These are phyloP conservation scores for Porodaedalea pini DNA, from an alignment of 1,284 basidiomycete species.

Conservation along the genomic window DNA sequence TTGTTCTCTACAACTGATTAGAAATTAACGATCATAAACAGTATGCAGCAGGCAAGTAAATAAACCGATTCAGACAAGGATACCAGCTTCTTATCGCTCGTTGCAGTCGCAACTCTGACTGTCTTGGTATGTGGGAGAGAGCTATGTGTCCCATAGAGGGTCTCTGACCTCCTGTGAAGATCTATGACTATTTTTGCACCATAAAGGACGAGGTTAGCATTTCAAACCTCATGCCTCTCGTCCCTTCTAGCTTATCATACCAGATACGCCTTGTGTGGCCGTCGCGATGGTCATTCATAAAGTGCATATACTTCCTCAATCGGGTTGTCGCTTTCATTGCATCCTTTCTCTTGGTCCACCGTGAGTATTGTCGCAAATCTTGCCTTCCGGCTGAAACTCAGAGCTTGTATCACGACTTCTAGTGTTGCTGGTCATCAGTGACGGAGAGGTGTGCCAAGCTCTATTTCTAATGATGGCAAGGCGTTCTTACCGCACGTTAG, in stretches of 20 bases:
- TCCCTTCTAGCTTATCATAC: not conserved
- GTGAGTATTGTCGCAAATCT: not conserved
- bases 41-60: not conserved
- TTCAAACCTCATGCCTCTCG: not conserved
- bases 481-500: not conserved
- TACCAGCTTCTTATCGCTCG: not conserved
- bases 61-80: not conserved
- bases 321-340: constrained; percentile 3
- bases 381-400: not conserved
- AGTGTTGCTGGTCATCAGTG: not conserved
- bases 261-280: constrained; percentile 15
- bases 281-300: constrained; percentile 7
- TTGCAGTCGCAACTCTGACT: not conserved
- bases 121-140: not conserved
- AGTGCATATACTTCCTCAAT: constrained; percentile 12
- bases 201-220: constrained; percentile 5
- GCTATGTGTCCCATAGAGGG: not conserved
- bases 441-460: not conserved
- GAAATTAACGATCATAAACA: not conserved
- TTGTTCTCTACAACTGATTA: not conserved
- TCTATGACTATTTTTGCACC: constrained; percentile 5
- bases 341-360: not conserved
- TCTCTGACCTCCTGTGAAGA: not conserved
- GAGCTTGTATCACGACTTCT: not conserved
- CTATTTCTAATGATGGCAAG: not conserved